These are phyloP conservation scores for Puccinia hordei DNA, from an alignment of 1,284 basidiomycete species.

Conservation along the genomic window DNA sequence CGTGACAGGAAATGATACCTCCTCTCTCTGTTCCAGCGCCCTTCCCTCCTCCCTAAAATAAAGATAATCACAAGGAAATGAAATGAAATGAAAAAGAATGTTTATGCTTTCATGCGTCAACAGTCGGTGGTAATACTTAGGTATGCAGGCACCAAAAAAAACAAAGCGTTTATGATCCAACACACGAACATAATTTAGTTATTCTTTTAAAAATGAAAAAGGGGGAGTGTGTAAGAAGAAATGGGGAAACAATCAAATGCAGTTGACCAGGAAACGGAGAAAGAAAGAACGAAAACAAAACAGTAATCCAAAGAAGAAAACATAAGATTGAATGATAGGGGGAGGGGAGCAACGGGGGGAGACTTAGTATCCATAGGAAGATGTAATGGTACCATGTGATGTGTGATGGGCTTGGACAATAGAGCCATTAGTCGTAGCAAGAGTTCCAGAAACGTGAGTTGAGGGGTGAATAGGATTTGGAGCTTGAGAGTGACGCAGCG, in stretches of 20 bases:
- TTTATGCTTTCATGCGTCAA: too few species aligned
- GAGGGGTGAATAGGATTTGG: background rate
- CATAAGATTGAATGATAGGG: background rate
- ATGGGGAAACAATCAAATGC: background rate
- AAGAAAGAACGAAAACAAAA: background rate
- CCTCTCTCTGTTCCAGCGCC: too few species aligned
- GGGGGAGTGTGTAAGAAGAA: background rate
- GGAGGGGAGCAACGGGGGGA: background rate
- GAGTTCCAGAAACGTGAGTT: background rate
- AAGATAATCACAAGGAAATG: too few species aligned
- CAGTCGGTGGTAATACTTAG: too few species aligned
- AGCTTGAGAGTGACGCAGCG: background rate
- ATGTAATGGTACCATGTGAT: constrained; percentile 2
- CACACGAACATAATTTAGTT: too few species aligned
- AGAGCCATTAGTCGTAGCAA: constrained; percentile 5
- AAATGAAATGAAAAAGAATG: too few species aligned
- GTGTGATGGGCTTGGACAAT: constrained; percentile 11
- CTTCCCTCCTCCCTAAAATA: too few species aligned
- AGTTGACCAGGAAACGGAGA: background rate
- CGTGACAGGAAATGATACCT: too few species aligned
- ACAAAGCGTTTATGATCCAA: too few species aligned
- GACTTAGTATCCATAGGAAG: constrained; percentile 25
- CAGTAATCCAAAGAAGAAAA: background rate
- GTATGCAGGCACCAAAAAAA: too few species aligned
- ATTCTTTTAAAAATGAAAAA: background rate